Base-by-base conservation (phyloP, 1,284 basidiomycete genomes). In the Fomes fomentarius region DNA sequence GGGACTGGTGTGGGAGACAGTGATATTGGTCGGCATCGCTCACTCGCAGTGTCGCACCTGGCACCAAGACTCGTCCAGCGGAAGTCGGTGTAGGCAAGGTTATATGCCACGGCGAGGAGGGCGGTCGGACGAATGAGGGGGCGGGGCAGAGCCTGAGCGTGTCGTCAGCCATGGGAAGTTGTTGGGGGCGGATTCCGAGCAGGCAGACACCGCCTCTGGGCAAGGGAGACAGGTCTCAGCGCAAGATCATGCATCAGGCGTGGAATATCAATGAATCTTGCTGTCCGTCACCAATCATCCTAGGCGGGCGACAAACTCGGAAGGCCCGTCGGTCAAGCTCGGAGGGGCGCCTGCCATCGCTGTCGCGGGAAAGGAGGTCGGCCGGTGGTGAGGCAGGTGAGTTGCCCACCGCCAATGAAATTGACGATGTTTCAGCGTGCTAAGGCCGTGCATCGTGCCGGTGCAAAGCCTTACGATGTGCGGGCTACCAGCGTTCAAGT, bases 1-100 rank as follows among this genome's bases (percentile, higher is more conserved):
- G 4, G 66, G 66, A 54, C 66, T 68, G 46, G 61, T 42, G 42
- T 68, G 61, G 14, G 62, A 62, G 46, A 66, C 62, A n/a, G 65
- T 66, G 25, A 55, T 63, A 53, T 68, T 66, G 34, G 44, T 40
- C 52, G 52, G 54, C 64, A 63, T 65, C 7, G 28, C 38, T 17
- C 14, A 22, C 15, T 17, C n/a, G n/a, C n/a, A n/a, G n/a, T n/a
- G n/a, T n/a, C 35, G n/a, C 21, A 44, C 26, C 47, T 37, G 43
- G 34, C 52, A 39, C 25, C 34, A 42, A 21, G 30, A 48, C 34
- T 49, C 47, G 41, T 26, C 52, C 47, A 49, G 52, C 47, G 52
- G 25, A 24, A 21, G 38, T 40, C 38, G 38, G 21, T 24, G 21
- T 35, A 14, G 25, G 30, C 12, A 4, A 12, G 5, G 10, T n/a